A percentile compares a stretch with the other conserved stretches of the same genome.
Conservation (phyloP, 1,139 yeast species). For the Lodderomyces jiufengensis region DNA sequence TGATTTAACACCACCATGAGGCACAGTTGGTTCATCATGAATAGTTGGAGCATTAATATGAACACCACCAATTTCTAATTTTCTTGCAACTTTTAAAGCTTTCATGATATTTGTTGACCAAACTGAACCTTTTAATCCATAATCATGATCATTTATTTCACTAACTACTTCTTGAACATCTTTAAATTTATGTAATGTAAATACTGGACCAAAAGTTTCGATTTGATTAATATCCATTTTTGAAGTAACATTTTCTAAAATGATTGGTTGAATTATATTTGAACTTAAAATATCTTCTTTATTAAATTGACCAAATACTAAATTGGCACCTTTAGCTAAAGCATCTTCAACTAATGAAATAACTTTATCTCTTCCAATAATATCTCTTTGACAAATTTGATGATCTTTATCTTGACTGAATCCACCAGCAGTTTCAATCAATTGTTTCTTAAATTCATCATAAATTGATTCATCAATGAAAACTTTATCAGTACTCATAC, state of each 20-base stretch:
- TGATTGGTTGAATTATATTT: slow-evolving; percentile 24
- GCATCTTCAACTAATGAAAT: slow-evolving; percentile 37
- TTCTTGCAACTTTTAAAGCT: slow-evolving; percentile 37
- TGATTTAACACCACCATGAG: slow-evolving; percentile 54
- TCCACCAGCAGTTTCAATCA: slow-evolving; percentile 21
- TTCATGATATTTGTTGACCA: slow-evolving; percentile 46
- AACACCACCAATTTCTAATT: slow-evolving; percentile 45
- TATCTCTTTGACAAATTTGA: slow-evolving; percentile 27
- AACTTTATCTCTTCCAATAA: slow-evolving; percentile 22
- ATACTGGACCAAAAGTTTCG: slow-evolving; percentile 51
- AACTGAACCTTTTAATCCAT: slow-evolving; percentile 53
- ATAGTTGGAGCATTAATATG: slow-evolving; percentile 50
- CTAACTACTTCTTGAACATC: slow-evolving; percentile 29
- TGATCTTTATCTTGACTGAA: slow-evolving; percentile 21
- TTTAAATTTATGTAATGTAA: slow-evolving; percentile 31
- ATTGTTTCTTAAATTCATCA: slow-evolving; percentile 20
- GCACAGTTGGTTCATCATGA: slow-evolving; percentile 47
- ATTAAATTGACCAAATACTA: slow-evolving; percentile 23
- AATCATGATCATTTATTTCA: slow-evolving; percentile 26
- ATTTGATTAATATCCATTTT: slow-evolving; percentile 29
- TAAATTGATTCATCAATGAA: slow-evolving; percentile 31
- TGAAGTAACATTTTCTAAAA: slow-evolving; percentile 32
- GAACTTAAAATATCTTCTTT: slow-evolving; percentile 8
- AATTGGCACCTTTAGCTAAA: slow-evolving; percentile 36
- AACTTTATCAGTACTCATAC: slow-evolving; percentile 43